Evolutionary conservation across 2,329 filamentous ascomycete species (phyloP).

Genomic region (Chaetothyriales sp.): DNA sequence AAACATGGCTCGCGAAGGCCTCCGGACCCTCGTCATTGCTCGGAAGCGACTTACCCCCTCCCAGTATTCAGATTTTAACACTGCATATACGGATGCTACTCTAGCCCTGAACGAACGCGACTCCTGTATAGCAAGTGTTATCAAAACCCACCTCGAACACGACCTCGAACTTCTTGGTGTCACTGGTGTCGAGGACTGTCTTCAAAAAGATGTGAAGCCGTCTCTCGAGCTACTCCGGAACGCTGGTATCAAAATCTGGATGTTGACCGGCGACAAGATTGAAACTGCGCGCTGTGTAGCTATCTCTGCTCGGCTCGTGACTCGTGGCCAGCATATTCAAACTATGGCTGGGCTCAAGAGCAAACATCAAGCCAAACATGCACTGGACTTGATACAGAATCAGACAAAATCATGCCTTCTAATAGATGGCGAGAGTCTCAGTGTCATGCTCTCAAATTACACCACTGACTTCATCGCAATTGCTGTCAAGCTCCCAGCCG

Average conservation of each 20-base stretch:
- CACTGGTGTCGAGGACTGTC: constrained; percentile 91
- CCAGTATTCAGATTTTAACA: constrained; percentile 68
- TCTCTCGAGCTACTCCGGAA: constrained; percentile 90
- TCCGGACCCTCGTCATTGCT: constrained; percentile 89
- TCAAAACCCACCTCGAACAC: constrained; percentile 67
- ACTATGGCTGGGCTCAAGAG: constrained; percentile 74
- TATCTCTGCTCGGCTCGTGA: constrained; percentile 84
- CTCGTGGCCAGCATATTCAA: constrained; percentile 87
- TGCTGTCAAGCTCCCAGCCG: constrained; percentile 74
- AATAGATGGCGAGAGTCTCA: constrained; percentile 84
- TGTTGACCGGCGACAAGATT: constrained; percentile 97
- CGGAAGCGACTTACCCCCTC: constrained; percentile 65
- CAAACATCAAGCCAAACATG: constrained; percentile 71
- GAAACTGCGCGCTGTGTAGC: constrained; percentile 95
- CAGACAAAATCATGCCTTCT: constrained; percentile 77
- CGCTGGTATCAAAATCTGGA: constrained; percentile 98
- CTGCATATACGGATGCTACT: constrained; percentile 62
- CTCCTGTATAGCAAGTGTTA: constrained; percentile 60
- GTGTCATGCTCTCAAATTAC: constrained; percentile 68
- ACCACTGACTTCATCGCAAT: constrained; percentile 73
- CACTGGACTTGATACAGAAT: constrained; percentile 73
- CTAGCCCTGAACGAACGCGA: constrained; percentile 69
- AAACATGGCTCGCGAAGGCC: constrained; percentile 96
- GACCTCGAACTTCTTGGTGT: constrained; percentile 91
- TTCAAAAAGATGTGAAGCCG: constrained; percentile 89